These are phyloP conservation scores for Akebia trifoliata DNA, from an alignment of 164 flowering plant genomes.

Conservation along the genomic window DNA sequence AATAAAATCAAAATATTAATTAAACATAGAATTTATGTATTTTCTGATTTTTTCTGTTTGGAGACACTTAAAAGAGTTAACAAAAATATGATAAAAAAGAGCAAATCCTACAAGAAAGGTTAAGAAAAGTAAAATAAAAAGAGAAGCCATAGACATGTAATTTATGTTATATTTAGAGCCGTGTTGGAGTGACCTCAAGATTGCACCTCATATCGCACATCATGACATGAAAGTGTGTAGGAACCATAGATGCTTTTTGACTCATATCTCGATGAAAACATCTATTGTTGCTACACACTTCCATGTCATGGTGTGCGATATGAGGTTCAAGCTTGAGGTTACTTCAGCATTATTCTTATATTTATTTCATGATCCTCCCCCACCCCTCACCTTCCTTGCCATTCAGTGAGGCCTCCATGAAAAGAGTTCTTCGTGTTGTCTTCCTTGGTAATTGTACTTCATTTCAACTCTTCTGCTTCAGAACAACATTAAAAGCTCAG, in stretches of 20 bases:
- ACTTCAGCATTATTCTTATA: too few relatives aligned
- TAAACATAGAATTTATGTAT: too few relatives aligned
- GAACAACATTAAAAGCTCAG: constrained; percentile 26
- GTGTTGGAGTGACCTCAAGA: too few relatives aligned
- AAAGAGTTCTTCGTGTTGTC: constrained; percentile 9
- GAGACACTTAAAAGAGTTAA: background rate
- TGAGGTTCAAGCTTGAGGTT: too few relatives aligned
- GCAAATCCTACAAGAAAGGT: too few relatives aligned
- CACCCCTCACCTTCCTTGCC: background rate
- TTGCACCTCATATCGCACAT: too few relatives aligned
- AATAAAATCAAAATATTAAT: background rate
- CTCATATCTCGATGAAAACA: too few relatives aligned
- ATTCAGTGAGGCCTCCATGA: constrained; percentile 4
- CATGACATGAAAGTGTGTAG: too few relatives aligned
- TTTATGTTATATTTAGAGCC: background rate
- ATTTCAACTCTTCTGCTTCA: constrained; percentile 13
- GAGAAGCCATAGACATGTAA: background rate
- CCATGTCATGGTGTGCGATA: too few relatives aligned
- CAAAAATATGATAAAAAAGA: background rate
- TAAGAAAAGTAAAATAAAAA: background rate
- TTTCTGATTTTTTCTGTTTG: background rate
- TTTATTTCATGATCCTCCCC: background rate
- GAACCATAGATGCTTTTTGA: too few relatives aligned
- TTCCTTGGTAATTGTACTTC: constrained; percentile 16
- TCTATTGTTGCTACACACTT: too few relatives aligned